Evolutionary conservation across 1,139 yeast genomes (phyloP).

Genomic region (Pichia sp.): DNA sequence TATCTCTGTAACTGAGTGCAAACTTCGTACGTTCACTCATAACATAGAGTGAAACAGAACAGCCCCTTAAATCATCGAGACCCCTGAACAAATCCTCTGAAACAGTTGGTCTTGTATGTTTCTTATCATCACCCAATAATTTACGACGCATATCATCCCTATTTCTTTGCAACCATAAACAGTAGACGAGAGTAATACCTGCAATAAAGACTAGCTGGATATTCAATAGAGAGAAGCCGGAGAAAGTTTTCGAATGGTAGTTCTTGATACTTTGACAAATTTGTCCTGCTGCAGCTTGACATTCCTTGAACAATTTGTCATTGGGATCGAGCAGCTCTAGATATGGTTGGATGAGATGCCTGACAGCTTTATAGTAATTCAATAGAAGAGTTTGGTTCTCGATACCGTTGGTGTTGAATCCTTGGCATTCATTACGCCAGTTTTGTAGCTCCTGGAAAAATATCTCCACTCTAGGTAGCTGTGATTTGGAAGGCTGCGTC

Average conservation of each 20-base stretch:
- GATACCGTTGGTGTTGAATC: conserved; percentile 31
- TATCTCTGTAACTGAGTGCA: conserved; percentile 50
- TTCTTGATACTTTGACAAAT: conserved; percentile 52
- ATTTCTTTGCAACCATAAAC: conserved; percentile 54
- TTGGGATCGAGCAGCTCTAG: conserved; percentile 49
- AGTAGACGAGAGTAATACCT: conserved; percentile 53
- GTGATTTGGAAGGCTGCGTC: conserved; percentile 27
- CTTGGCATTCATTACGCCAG: conserved; percentile 45
- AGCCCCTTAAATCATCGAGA: conserved; percentile 51
- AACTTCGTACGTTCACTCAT: conserved; percentile 57
- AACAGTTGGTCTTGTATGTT: conserved; percentile 48
- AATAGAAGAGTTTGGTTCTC: conserved; percentile 47
- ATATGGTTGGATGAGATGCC: conserved; percentile 52
- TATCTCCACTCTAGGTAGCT: conserved; percentile 37
- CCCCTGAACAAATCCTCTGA: conserved; percentile 43
- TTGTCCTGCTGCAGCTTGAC: conserved; percentile 60
- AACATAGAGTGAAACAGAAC: conserved; percentile 50
- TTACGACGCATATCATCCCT: conserved; percentile 43
- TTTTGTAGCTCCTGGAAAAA: conserved; percentile 41
- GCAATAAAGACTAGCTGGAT: conserved; percentile 58
- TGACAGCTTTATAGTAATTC: conserved; percentile 49
- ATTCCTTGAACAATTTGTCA: conserved; percentile 47
- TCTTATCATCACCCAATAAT: conserved; percentile 41
- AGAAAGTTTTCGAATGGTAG: conserved; percentile 48
- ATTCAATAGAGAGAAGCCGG: conserved; percentile 54